Conservation (phyloP, 108 stramenopile species). For the Poteriospumella lacustris region DNA sequence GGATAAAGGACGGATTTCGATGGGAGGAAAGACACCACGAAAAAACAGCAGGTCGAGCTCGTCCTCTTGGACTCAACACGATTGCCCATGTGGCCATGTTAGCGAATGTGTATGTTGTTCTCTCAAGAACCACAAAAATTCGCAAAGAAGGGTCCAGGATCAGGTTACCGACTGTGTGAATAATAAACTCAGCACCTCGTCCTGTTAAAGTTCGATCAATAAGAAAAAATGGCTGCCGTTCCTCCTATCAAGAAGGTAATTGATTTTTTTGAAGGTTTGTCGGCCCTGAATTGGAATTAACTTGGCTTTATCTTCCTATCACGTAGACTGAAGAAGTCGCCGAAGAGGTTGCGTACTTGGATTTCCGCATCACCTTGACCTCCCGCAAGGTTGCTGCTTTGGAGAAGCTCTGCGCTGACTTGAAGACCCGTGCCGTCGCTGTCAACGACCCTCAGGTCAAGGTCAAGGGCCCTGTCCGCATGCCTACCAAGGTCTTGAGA, state of each 20-base stretch:
- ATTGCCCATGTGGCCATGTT: no score
- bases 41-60: no score
- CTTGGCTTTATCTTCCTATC: neutral
- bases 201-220: neutral
- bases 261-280: neutral
- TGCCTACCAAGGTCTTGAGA: slow-evolving; percentile 93
- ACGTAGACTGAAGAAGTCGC: neutral
- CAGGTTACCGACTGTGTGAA: slow-evolving; percentile 19
- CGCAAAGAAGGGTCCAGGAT: no score
- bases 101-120: no score
- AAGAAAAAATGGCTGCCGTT: neutral
- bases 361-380: slow-evolving; percentile 98
- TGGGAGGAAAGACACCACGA: no score
- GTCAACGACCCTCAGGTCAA: slow-evolving; percentile 90
- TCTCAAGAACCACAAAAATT: no score
- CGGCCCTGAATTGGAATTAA: neutral
- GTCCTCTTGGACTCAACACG: no score
- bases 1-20: no score
- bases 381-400: slow-evolving; percentile 94
- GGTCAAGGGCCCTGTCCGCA: slow-evolving; percentile 90
- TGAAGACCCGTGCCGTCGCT: slow-evolving; percentile 87
- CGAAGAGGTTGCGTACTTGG: slow-evolving; percentile 42
- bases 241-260: neutral
- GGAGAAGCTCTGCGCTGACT: slow-evolving; percentile 94
- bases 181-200: neutral